Base-by-base conservation (phyloP, 108 stramenopile species). In the Nitzschia inconspicua region DNA sequence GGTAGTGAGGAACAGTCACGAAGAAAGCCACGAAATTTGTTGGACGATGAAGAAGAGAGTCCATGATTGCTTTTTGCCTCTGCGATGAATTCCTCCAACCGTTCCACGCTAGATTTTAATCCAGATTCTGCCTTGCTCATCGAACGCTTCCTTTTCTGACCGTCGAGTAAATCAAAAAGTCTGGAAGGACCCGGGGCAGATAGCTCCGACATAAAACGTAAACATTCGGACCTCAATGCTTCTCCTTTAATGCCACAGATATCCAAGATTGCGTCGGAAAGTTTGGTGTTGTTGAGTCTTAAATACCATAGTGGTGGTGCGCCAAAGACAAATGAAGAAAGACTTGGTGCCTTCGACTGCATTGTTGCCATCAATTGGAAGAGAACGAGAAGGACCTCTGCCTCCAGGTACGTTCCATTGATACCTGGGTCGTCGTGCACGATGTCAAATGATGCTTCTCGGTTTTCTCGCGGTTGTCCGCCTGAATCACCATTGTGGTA, bases 361-460 rank as follows among this genome's bases (percentile, higher is more conserved):
- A 80, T 46, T 2, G 67, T 31, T 16, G 59, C 26, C 70, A 86
- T 75, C 24, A 72, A 72, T 70, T 81, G 75, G 48, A 70, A 83
- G 28, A 81, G 60, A 27, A 83, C 69, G 1, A 86, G 36, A 3
- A 92, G 51, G 20, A 75, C 47, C 61, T 92, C 91, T 14, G 91
- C 78, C 48, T 85, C 75, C 20, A 88, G 41, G 23, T 70, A 52
- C 34, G 72, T 66, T 3, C 69, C 37, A 50, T 70, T 66, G 2
- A 79, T 52, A 0, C 57, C 48, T 35, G 47, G 60, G 31, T 80
- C 71, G 22, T 92, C 87, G 36, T 80, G 73, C 8, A 82, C 61
- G 22, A 92, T 88, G 47, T 92, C 91, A 60, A 88, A 92, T 4
- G 86, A 83, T 19, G 91, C 91, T 68, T 92, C 87, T 26, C 88